These are phyloP conservation scores for Arxiozyma telluris DNA, from an alignment of 1,139 yeast species.

Conservation along the genomic window DNA sequence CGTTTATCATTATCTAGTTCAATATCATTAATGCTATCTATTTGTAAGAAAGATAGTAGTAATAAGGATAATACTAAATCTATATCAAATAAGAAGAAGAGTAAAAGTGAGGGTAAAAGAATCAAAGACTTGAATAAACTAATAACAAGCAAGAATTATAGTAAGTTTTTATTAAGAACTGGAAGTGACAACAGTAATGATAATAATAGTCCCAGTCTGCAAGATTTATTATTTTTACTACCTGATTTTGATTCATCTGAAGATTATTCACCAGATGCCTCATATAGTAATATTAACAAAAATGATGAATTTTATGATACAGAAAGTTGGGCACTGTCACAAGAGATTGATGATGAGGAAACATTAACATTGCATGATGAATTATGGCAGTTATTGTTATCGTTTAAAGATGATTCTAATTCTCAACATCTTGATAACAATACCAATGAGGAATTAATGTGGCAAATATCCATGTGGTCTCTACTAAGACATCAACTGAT, in stretches of 20 bases:
- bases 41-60: not conserved
- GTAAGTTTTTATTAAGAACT: conserved; percentile 16
- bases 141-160: conserved; percentile 23
- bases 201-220: conserved; percentile 4
- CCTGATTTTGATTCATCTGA: conserved; percentile 43
- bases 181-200: conserved; percentile 1
- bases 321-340: not conserved
- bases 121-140: conserved; percentile 17
- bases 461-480: conserved; percentile 28
- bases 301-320: conserved; percentile 1
- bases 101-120: not conserved
- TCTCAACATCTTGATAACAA: not conserved
- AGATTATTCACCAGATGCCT: conserved; percentile 29
- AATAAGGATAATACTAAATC: not conserved
- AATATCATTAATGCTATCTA: not conserved
- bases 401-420: conserved; percentile 6
- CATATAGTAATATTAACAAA: not conserved
- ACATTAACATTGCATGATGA: conserved; percentile 1
- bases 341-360: not conserved
- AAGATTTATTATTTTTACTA: conserved; percentile 18
- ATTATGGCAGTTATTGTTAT: conserved; percentile 6
- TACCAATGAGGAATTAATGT: conserved; percentile 12
- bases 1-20: not conserved
- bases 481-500: conserved; percentile 20
- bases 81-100: not conserved